A percentile compares a stretch with the other conserved stretches of the same genome.
phyloP scores from a whole-genome alignment of 2,329 filamentous ascomycete genomes.

The Cordyceps pruinosa region DNA sequence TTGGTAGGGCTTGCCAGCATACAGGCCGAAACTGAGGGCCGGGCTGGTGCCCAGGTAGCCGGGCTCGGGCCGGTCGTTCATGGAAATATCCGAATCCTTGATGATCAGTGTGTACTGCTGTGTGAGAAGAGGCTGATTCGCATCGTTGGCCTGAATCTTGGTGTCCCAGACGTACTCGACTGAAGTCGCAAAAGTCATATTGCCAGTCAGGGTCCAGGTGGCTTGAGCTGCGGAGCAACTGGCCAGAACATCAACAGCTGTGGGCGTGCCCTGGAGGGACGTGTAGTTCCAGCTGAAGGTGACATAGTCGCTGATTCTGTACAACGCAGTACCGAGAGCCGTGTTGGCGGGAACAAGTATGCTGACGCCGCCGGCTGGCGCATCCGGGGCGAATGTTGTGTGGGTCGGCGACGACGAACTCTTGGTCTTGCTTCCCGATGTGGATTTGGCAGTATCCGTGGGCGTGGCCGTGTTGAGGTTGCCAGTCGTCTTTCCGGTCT shows the following conservation, averaged over 20 bases:
- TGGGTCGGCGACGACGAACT: conserved; percentile 20
- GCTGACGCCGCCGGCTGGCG: conserved; percentile 44
- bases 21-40: conserved; percentile 52
- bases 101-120: conserved; percentile 56
- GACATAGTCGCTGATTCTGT: conserved; percentile 53
- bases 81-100: conserved; percentile 48
- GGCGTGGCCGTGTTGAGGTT: conserved; percentile 34
- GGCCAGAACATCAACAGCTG: conserved; percentile 52
- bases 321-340: conserved; percentile 40
- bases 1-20: conserved; percentile 45
- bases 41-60: conserved; percentile 48
- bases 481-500: conserved; percentile 21
- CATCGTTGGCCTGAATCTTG: conserved; percentile 37
- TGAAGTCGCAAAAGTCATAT: conserved; percentile 51
- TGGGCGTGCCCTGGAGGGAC: conserved; percentile 48
- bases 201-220: conserved; percentile 55
- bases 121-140: conserved; percentile 41
- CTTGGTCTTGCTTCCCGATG: conserved; percentile 20
- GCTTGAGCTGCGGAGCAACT: conserved; percentile 45
- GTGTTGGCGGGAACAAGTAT: conserved; percentile 46
- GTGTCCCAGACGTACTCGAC: conserved; percentile 55
- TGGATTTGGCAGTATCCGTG: conserved; percentile 20
- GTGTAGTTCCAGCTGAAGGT: conserved; percentile 63
- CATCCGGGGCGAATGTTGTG: conserved; percentile 37
- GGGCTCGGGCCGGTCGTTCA: conserved; percentile 43